phyloP scores from a whole-genome alignment of 2,329 filamentous ascomycete species.

The Ustulina deusta region DNA sequence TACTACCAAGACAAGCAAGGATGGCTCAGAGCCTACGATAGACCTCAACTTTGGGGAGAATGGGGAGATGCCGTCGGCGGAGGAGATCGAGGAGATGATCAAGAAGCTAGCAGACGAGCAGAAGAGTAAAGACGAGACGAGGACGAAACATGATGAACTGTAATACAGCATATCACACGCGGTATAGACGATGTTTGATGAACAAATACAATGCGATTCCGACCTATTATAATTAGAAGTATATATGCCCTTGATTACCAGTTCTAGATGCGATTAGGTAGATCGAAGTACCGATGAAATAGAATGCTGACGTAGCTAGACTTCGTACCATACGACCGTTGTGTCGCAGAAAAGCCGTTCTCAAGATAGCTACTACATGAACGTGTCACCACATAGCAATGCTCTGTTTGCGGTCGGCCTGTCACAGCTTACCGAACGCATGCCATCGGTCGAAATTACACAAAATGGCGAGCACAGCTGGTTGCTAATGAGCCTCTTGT shows the following conservation, averaged over 20 bases:
- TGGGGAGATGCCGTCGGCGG: conserved; percentile 59
- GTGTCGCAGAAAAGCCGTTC: not conserved
- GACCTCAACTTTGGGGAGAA: conserved; percentile 57
- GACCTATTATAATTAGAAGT: conserved; percentile 14
- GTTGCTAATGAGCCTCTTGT: conserved; percentile 19
- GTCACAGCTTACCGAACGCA: conserved; percentile 12
- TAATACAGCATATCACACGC: conserved; percentile 42
- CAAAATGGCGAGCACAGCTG: conserved; percentile 22
- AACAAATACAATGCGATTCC: conserved; percentile 42
- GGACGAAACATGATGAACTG: conserved; percentile 49
- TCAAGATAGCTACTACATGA: not conserved
- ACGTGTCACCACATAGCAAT: conserved; percentile 5
- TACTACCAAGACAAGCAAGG: conserved; percentile 53
- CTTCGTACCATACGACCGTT: not conserved
- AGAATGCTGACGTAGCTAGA: not conserved
- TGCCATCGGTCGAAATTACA: conserved; percentile 12
- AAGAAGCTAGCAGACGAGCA: conserved; percentile 56
- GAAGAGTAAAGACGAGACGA: conserved; percentile 44
- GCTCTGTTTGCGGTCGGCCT: conserved; percentile 14
- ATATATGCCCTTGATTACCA: not conserved
- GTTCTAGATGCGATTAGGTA: not conserved
- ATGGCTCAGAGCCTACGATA: conserved; percentile 54
- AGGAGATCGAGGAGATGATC: conserved; percentile 68
- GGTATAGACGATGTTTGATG: conserved; percentile 42
- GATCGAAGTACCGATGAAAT: not conserved